phyloP scores from a whole-genome alignment of 2,329 filamentous ascomycete genomes.

The Gremmenia infestans region DNA sequence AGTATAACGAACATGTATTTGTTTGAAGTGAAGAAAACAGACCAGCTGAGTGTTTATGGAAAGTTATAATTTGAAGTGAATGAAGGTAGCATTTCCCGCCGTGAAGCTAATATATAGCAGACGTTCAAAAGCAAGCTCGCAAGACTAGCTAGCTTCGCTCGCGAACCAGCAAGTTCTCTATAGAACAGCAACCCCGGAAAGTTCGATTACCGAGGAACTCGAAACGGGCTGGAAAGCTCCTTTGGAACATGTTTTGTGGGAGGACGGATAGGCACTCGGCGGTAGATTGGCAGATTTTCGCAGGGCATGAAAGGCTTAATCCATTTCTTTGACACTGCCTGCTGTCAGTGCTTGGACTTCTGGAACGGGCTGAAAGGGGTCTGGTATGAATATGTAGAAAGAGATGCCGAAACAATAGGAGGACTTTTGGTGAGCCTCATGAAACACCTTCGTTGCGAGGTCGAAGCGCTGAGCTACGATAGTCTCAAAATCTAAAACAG shows the following conservation, averaged over 20 bases:
- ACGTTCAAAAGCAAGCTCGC: background rate
- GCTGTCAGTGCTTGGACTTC: background rate
- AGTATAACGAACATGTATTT: background rate
- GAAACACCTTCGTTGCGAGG: background rate
- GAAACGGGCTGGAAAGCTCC: slow-evolving; percentile 6
- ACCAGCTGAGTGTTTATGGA: slow-evolving; percentile 11
- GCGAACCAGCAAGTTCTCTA: background rate
- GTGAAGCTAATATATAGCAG: slow-evolving; percentile 2
- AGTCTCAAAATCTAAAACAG: background rate
- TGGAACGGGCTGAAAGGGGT: background rate
- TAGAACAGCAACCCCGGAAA: slow-evolving; percentile 2
- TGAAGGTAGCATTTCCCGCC: background rate
- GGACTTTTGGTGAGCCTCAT: background rate
- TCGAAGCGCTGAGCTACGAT: background rate
- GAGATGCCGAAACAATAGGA: background rate
- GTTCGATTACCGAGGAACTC: background rate
- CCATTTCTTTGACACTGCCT: background rate
- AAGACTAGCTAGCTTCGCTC: background rate
- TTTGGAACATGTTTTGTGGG: slow-evolving; percentile 8
- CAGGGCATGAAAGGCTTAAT: slow-evolving; percentile 11
- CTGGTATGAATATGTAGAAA: background rate
- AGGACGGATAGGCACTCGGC: background rate
- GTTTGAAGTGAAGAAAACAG: slow-evolving; percentile 5
- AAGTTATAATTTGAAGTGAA: background rate
- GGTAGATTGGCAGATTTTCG: slow-evolving; percentile 4